phyloP scores from a whole-genome alignment of 805 yeast genomes.

The Lachancea fermentati region DNA sequence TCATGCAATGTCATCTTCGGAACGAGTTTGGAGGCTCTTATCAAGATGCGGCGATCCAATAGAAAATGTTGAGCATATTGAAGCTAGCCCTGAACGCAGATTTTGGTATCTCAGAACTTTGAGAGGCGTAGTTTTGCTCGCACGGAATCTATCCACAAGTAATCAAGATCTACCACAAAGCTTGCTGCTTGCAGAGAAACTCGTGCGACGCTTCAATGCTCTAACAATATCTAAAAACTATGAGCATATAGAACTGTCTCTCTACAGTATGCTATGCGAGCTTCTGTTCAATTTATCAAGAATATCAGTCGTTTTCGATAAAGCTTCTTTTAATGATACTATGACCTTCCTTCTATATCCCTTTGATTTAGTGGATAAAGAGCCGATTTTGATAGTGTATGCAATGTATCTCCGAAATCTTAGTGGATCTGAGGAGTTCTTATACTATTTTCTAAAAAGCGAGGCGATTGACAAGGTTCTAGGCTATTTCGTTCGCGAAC shows the following conservation, averaged over 20 bases:
- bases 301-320: constrained; percentile 16
- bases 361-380: constrained; percentile 7
- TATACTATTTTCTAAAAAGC: constrained; percentile 22
- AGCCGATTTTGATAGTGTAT: constrained; percentile 13
- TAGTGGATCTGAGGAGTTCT: constrained; percentile 21
- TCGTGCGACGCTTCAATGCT: constrained; percentile 4
- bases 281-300: constrained; percentile 25
- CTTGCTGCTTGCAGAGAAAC: constrained; percentile 5
- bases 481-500: constrained; percentile 14
- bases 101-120: constrained; percentile 32
- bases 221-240: constrained; percentile 2
- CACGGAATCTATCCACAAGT: constrained; percentile 41
- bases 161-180: constrained; percentile 29
- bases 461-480: constrained; percentile 13
- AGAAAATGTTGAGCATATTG: constrained; percentile 2
- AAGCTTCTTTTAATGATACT: constrained; percentile 13
- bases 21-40: constrained; percentile 26
- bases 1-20: constrained; percentile 20
- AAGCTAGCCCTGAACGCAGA: constrained; percentile 8
- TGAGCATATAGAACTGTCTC: constrained; percentile 21
- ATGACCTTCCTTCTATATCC: constrained; percentile 23
- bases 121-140: constrained; percentile 45
- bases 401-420: constrained; percentile 21
- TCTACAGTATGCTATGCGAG: constrained; percentile 15
- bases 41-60: not conserved